These are phyloP conservation scores for Trichoderma sp. DNA, from an alignment of 2,329 filamentous ascomycete genomes.

Conservation along the genomic window DNA sequence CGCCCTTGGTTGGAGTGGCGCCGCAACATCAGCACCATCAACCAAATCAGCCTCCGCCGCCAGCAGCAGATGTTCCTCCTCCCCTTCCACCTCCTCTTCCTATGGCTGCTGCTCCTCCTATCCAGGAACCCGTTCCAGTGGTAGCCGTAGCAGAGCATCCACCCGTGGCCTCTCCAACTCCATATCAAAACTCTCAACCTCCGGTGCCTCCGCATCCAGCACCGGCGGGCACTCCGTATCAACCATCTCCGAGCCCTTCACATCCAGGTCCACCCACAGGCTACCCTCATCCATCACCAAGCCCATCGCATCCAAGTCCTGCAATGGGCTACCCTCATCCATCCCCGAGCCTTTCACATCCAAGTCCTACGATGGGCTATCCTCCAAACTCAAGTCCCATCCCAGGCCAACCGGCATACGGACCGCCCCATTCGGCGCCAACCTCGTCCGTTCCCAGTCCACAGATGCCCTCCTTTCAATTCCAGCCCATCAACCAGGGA, in stretches of 20 bases:
- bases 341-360: background rate
- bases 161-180: background rate
- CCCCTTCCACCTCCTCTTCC: background rate
- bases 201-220: background rate
- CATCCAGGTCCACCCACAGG: background rate
- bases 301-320: background rate
- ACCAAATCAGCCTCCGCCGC: conserved; percentile 20
- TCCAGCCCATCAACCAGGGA: background rate
- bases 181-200: background rate
- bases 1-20: conserved; percentile 17
- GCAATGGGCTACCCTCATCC: background rate
- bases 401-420: conserved; percentile 11
- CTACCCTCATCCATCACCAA: background rate
- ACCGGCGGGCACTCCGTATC: background rate
- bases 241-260: background rate
- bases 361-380: background rate
- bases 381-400: background rate
- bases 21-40: conserved; percentile 32
- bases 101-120: background rate
- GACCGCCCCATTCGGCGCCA: conserved; percentile 1
- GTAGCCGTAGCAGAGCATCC: background rate
- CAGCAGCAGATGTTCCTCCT: background rate
- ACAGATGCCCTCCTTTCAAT: background rate
- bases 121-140: background rate
- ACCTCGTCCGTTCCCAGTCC: background rate